A percentile compares a stretch with the other conserved stretches of the same genome.
Evolutionary conservation across 176 grass and related monocot genomes (phyloP).

Genomic region (Poa pratensis): DNA sequence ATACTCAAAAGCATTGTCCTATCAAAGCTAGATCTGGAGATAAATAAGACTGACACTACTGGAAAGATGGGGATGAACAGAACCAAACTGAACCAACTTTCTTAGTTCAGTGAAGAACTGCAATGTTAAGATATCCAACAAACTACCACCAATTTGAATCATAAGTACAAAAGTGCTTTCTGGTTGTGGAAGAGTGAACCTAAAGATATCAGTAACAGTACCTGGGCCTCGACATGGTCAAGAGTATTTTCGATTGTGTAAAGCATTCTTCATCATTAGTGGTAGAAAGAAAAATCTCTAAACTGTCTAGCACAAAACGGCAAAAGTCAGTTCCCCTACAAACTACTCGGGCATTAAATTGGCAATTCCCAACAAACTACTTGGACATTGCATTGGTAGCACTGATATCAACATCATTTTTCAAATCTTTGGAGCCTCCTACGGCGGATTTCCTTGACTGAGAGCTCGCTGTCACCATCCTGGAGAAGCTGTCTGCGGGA

Average conservation of each 20-base stretch:
- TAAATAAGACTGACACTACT: too few relatives aligned
- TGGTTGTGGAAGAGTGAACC: background rate
- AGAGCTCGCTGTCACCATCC: conserved; percentile 23
- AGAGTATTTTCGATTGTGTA: background rate
- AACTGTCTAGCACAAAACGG: background rate
- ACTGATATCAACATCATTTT: conserved; percentile 42
- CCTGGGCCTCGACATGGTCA: background rate
- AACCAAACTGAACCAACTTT: too few relatives aligned
- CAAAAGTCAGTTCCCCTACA: background rate
- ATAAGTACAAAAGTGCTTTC: background rate
- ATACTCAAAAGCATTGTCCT: too few relatives aligned
- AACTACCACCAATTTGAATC: background rate
- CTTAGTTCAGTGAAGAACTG: too few relatives aligned
- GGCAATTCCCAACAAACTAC: background rate
- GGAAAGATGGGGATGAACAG: too few relatives aligned
- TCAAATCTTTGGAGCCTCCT: conserved; percentile 74
- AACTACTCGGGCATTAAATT: background rate
- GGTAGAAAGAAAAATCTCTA: background rate
- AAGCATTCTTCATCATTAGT: background rate
- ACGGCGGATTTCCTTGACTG: conserved; percentile 63
- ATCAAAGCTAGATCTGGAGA: too few relatives aligned
- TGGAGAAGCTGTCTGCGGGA: conserved; percentile 34
- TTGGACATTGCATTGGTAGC: background rate
- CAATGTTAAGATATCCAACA: too few relatives aligned
- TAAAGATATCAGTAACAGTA: background rate